Evolutionary conservation across 106 monocot species (phyloP), one percentile per base, ranked within the genome.

Genomic region (Phalaenopsis equestris): DNA sequence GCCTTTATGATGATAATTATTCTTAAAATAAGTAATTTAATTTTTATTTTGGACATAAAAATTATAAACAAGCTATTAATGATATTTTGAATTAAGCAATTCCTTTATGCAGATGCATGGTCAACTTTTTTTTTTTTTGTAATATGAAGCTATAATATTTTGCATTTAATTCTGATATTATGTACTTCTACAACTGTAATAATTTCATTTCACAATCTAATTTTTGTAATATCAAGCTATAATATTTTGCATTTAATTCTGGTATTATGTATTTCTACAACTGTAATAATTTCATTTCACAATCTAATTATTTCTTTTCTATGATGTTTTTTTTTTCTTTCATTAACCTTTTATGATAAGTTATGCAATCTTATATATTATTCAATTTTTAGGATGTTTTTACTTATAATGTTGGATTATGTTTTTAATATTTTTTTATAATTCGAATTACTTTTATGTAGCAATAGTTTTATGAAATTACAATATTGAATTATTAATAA

Each of bases 21-120:
- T n/a, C 61, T n/a, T n/a, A n/a, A n/a, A 21, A 21, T 5, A 8
- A 21, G n/a, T 21, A 61, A 6, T 61, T 61, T 21, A 61, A 3
- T 61, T n/a, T 61, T n/a, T 61, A n/a, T 21, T 61, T 61, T 61
- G 61, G 21, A 61, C 21, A 61, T 61, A 61, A 61, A 61, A 61
- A 1, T 57, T 61, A 21, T 52, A 52, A 14, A 52, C 52, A 52
- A 1, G 0, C n/a, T 2, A n/a, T 61, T 61, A 21, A 19, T 3
- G n/a, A 61, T 4, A 21, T 6, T 52, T 10, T 61, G 21, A 61
- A 8, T 21, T 61, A 5, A 6, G 8, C n/a, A 4, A 61, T 21
- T 61, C 61, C 61, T 21, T 61, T 23, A 21, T 4, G 4, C 6
- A 61, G 6, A 21, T 61, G n/a, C 4, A 61, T 61, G 61, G 21